Base-by-base conservation (phyloP, 164 flowering plant genomes). In the Vitis cinerea region DNA sequence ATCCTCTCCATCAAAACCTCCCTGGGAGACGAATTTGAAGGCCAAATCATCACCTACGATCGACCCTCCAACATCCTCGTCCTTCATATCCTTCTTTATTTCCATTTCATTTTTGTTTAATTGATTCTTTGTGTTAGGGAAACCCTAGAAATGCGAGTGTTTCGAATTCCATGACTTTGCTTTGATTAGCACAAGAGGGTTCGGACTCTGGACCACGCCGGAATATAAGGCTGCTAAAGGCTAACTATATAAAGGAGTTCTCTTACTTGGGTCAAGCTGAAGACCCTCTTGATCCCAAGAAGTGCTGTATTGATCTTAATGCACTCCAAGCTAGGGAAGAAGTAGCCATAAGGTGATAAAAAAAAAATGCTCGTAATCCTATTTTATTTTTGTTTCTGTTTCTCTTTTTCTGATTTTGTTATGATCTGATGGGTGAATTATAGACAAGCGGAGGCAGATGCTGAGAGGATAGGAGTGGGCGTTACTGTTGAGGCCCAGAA, bases 371-470 rank as follows among this genome's bases (percentile, higher is more conserved):
- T 10, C 50, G 16, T 10, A 10, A 58, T 29, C 73, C 58, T 66
- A 61, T 44, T 59, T 49, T 55, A 0, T 17, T 50, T 44, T 62
- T 53, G 2, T 59, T 60, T 47, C 9, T 23, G 49, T 49, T 19
- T 13, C n/a, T 60, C 59, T 37, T 55, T 27, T 53, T 50, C 37
- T 51, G 17, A 7, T 70, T 71, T 63, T 48, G 15, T 68, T 61
- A 30, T 47, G 53, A 5, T 61, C 59, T 55, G 67, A 31, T n/a
- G 16, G 52, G 37, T 44, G 64, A 2, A 14, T 73, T 83, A 84
- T 80, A 91, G 98, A 72, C 97, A 90, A 77, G 98, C 99, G 10
- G 99, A 90, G 80, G 70, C 84, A 0, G 99, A 93, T 4, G 90
- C 97, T 19, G 97, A 93, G 84, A 90, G 98, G 81, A 86, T 95